Percentiles rank a stretch among this genome's conserved stretches.
phyloP scores from a whole-genome alignment of 2,329 filamentous ascomycete species.

The Sordariomycetes sp. region DNA sequence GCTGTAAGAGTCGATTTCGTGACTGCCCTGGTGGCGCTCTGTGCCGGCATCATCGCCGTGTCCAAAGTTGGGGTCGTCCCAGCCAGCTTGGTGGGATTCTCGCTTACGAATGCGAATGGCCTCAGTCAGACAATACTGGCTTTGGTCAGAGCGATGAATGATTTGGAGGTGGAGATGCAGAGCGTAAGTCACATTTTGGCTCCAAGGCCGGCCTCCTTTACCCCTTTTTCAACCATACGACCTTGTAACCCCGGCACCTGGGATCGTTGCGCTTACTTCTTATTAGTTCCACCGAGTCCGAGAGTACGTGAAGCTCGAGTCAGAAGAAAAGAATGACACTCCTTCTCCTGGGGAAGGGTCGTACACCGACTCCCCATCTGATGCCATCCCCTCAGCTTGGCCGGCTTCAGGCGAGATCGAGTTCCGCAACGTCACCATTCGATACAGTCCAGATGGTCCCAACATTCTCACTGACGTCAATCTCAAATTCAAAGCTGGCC shows the following conservation, averaged over 20 bases:
- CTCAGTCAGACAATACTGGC: conserved; percentile 41
- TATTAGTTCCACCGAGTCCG: conserved; percentile 37
- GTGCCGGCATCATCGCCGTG: conserved; percentile 43
- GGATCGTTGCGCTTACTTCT: not conserved
- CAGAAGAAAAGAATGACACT: conserved; percentile 33
- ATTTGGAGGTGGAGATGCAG: conserved; percentile 48
- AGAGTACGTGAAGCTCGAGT: conserved; percentile 35
- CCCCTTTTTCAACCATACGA: no score
- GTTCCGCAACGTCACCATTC: conserved; percentile 40
- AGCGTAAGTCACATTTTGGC: conserved; percentile 37
- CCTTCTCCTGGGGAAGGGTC: conserved; percentile 26
- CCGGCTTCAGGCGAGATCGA: conserved; percentile 37
- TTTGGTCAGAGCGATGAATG: conserved; percentile 44
- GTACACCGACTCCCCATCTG: conserved; percentile 27
- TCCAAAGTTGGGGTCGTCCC: conserved; percentile 3
- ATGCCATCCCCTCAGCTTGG: conserved; percentile 32
- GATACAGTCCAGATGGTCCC: conserved; percentile 33
- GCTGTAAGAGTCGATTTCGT: conserved; percentile 44
- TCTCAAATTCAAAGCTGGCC: conserved; percentile 51
- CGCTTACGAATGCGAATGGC: conserved; percentile 45
- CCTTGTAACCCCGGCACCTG: no score
- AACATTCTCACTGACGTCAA: conserved; percentile 41
- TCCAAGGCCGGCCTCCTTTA: no score
- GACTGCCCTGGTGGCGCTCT: conserved; percentile 40
- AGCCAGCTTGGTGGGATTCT: conserved; percentile 13